Percentiles rank a stretch among this genome's conserved stretches.
Conservation (phyloP, 2,329 filamentous ascomycete species). For the Parasarocladium wereldwijsianum region DNA sequence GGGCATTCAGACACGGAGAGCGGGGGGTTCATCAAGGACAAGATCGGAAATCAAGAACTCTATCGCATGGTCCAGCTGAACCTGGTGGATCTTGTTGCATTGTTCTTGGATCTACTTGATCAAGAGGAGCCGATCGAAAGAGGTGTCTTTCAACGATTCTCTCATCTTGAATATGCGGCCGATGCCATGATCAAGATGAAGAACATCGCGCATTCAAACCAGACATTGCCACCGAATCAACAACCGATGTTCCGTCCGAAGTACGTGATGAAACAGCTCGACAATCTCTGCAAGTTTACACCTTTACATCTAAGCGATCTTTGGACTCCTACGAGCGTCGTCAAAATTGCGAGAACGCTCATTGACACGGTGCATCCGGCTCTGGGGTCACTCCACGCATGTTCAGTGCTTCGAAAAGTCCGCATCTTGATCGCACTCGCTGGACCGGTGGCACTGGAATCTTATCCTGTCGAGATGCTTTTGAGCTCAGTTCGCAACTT, state of each 20-base stretch:
- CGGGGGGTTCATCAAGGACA: slow-evolving; percentile 49
- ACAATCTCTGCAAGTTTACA: slow-evolving; percentile 61
- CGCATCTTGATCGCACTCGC: slow-evolving; percentile 68
- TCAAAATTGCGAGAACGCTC: slow-evolving; percentile 61
- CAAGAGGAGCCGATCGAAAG: slow-evolving; percentile 62
- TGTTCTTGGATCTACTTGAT: slow-evolving; percentile 63
- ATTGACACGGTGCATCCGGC: slow-evolving; percentile 71
- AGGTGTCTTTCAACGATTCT: slow-evolving; percentile 44
- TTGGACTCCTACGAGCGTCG: slow-evolving; percentile 64
- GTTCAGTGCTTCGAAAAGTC: slow-evolving; percentile 74
- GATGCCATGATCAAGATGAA: slow-evolving; percentile 57
- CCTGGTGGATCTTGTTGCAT: slow-evolving; percentile 63
- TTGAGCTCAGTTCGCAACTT: slow-evolving; percentile 68
- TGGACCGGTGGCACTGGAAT: slow-evolving; percentile 54
- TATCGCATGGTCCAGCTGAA: slow-evolving; percentile 47
- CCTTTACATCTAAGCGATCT: slow-evolving; percentile 48
- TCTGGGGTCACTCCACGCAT: slow-evolving; percentile 74
- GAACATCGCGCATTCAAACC: slow-evolving; percentile 47
- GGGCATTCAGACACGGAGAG: slow-evolving; percentile 18
- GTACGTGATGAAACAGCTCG: slow-evolving; percentile 59
- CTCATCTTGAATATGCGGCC: slow-evolving; percentile 43
- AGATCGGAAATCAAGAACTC: slow-evolving; percentile 54
- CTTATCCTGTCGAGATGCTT: slow-evolving; percentile 83
- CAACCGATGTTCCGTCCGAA: slow-evolving; percentile 77
- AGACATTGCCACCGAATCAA: slow-evolving; percentile 58